phyloP scores from a whole-genome alignment of 768 basidiomycete genomes.

The Podaxis pistillaris region DNA sequence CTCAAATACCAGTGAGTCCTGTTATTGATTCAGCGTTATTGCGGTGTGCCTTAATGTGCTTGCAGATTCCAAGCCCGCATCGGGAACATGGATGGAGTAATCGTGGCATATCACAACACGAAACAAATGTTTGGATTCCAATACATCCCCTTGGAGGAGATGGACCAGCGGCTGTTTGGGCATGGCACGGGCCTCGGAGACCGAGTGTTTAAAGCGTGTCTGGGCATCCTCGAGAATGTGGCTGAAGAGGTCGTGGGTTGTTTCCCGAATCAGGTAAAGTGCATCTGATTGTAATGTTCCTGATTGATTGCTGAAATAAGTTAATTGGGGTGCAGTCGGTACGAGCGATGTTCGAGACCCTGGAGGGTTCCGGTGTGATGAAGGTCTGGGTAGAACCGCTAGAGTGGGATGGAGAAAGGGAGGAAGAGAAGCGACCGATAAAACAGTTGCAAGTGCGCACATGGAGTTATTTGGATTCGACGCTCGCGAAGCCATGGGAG shows the following conservation, averaged over 20 bases:
- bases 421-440: constrained; percentile 41
- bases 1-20: constrained; percentile 78
- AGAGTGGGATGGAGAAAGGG: constrained; percentile 40
- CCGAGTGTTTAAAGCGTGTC: constrained; percentile 72
- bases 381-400: constrained; percentile 68
- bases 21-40: not conserved
- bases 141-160: constrained; percentile 82
- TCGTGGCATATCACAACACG: constrained; percentile 88
- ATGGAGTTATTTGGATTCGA: constrained; percentile 36
- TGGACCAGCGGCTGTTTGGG: constrained; percentile 84
- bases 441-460: constrained; percentile 42
- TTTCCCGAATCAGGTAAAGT: constrained; percentile 66
- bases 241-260: constrained; percentile 52
- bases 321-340: constrained; percentile 41
- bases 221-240: constrained; percentile 68
- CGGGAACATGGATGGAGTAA: constrained; percentile 94
- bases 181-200: constrained; percentile 52
- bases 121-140: constrained; percentile 90
- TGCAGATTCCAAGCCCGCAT: constrained; percentile 93
- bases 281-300: not conserved
- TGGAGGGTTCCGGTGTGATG: constrained; percentile 38
- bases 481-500: not conserved
- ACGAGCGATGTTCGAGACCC: constrained; percentile 60
- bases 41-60: not conserved
- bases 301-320: not conserved